Conservation (phyloP, 192 early-diverging fungal genomes). For the Fimicolochytrium jonesii region DNA sequence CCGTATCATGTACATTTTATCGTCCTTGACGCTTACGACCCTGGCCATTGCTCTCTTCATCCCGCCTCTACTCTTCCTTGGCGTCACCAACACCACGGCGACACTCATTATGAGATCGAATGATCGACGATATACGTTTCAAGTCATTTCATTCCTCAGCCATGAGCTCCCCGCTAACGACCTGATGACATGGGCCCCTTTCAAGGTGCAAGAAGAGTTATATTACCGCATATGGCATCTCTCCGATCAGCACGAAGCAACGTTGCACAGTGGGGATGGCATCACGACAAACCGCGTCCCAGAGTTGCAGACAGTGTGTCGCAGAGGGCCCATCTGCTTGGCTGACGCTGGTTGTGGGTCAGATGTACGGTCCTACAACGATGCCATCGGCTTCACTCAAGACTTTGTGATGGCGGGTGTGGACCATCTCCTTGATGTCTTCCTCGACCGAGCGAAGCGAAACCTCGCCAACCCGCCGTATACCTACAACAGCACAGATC, state of each 20-base stretch:
- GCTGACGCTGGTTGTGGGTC: background rate
- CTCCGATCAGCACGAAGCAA: background rate
- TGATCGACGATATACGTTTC: constrained; percentile 5
- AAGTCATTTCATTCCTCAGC: background rate
- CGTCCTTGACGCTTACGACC: background rate
- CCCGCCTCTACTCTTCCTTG: background rate
- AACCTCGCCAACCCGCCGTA: background rate
- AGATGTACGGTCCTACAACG: constrained; percentile 4
- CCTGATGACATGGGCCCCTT: background rate
- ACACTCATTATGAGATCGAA: constrained; percentile 1
- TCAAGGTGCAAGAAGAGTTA: background rate
- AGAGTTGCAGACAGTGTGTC: background rate
- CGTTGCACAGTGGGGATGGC: background rate
- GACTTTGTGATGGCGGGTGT: background rate
- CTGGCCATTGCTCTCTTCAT: background rate
- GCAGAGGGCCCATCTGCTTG: background rate
- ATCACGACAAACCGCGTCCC: background rate
- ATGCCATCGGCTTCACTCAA: background rate
- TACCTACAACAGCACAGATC: background rate
- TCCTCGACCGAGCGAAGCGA: background rate
- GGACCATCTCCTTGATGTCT: background rate
- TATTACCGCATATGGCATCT: background rate
- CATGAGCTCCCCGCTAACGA: constrained; percentile 5
- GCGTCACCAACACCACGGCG: background rate
- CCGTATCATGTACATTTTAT: background rate